Conservation (phyloP, 2,329 filamentous ascomycete species). For the Thielaviopsis musarum region DNA sequence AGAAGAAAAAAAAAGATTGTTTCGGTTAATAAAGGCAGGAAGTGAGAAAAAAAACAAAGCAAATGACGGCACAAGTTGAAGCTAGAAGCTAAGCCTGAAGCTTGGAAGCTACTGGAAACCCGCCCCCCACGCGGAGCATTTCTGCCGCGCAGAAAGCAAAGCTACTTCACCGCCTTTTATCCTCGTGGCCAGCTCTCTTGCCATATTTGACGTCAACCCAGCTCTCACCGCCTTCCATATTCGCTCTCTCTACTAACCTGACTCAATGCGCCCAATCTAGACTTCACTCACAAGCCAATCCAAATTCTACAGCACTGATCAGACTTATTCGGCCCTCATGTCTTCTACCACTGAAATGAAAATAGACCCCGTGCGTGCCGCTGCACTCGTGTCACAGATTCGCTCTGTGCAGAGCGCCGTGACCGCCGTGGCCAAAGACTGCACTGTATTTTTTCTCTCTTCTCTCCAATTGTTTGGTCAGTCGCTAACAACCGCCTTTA, state of each 20-base stretch:
- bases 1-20: too few species aligned
- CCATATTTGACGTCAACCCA: neutral
- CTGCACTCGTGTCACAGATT: slow-evolving; percentile 45
- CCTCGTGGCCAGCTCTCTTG: too few species aligned
- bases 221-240: neutral
- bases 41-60: neutral
- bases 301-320: neutral
- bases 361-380: slow-evolving; percentile 43
- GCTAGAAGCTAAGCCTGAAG: neutral
- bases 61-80: too few species aligned
- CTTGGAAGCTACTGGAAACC: slow-evolving; percentile 5
- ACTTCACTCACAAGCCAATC: neutral
- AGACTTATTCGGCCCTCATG: neutral
- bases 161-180: slow-evolving; percentile 3
- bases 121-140: neutral
- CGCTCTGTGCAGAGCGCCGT: slow-evolving; percentile 42
- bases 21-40: neutral
- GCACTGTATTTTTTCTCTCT: slow-evolving; percentile 29
- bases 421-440: slow-evolving; percentile 32
- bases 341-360: slow-evolving; percentile 33
- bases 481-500: slow-evolving; percentile 19
- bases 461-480: neutral
- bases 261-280: neutral
- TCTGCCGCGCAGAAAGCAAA: slow-evolving; percentile 4
- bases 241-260: neutral